Conservation (phyloP, 345 rosid genomes). For the Gynandropsis gynandra region DNA sequence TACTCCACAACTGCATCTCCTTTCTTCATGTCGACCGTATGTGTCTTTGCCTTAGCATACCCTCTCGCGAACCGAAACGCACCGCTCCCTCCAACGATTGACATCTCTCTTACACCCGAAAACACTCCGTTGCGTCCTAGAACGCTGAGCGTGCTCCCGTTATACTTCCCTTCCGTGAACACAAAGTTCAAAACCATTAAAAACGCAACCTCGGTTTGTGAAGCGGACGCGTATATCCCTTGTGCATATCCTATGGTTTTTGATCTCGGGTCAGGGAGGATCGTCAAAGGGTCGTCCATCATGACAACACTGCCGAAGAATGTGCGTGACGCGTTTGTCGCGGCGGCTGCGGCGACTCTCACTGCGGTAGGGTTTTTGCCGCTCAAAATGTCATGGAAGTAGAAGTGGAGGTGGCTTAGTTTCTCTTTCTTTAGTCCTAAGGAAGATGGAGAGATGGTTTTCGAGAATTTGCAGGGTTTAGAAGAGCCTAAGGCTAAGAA, state of each 20-base stretch:
- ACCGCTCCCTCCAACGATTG: conserved; percentile 56
- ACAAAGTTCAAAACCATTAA: conserved; percentile 44
- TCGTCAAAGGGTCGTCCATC: conserved; percentile 47
- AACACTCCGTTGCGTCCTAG: conserved; percentile 38
- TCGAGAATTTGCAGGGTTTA: conserved; percentile 17
- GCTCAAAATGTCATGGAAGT: conserved; percentile 42
- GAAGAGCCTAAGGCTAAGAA: conserved; percentile 1
- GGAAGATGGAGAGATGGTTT: conserved; percentile 17
- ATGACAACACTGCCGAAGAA: conserved; percentile 33
- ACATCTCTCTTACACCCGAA: conserved; percentile 42
- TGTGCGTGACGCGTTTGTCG: conserved; percentile 28
- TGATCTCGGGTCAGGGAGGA: conserved; percentile 30
- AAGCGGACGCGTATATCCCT: conserved; percentile 41
- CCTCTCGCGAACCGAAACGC: conserved; percentile 53
- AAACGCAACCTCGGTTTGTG: conserved; percentile 30
- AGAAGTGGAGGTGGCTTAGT: conserved; percentile 43
- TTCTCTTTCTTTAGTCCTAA: conserved; percentile 37
- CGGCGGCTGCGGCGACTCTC: conserved; percentile 28
- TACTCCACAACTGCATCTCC: conserved; percentile 36
- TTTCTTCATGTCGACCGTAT: conserved; percentile 10
- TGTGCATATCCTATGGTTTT: conserved; percentile 46
- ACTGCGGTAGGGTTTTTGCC: conserved; percentile 34
- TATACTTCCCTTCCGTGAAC: conserved; percentile 45
- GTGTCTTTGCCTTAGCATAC: conserved; percentile 42
- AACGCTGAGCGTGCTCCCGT: conserved; percentile 44